A percentile compares a stretch with the other conserved stretches of the same genome.
Conservation (phyloP, 2,329 filamentous ascomycete genomes). For the Teratosphaeria destructans region DNA sequence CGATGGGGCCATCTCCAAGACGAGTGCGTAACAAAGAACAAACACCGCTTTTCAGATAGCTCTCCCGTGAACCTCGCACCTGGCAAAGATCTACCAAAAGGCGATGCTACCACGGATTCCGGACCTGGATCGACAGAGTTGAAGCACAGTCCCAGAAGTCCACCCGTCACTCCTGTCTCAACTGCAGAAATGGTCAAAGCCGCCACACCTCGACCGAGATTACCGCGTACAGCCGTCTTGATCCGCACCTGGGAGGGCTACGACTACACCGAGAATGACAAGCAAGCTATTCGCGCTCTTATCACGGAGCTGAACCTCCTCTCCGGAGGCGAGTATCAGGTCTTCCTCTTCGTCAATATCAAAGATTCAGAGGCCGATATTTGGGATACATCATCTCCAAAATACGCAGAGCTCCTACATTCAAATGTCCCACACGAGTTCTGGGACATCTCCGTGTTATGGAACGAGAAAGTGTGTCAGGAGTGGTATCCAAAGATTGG, state of each 20-base stretch:
- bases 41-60: constrained; percentile 44
- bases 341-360: constrained; percentile 39
- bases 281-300: constrained; percentile 36
- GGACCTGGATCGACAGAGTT: neutral
- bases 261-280: constrained; percentile 36
- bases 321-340: constrained; percentile 38
- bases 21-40: constrained; percentile 55
- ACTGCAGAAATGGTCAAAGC: constrained; percentile 11
- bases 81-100: constrained; percentile 12
- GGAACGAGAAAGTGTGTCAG: constrained; percentile 50
- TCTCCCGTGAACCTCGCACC: constrained; percentile 27
- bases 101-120: neutral
- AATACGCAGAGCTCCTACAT: constrained; percentile 50
- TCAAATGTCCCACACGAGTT: constrained; percentile 61
- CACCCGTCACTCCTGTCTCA: neutral
- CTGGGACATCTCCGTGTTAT: constrained; percentile 59
- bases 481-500: constrained; percentile 40
- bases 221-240: constrained; percentile 33
- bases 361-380: constrained; percentile 47
- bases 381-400: constrained; percentile 44
- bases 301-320: constrained; percentile 36
- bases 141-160: neutral
- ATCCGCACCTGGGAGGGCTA: constrained; percentile 40
- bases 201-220: constrained; percentile 16
- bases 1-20: constrained; percentile 63